Percentiles rank a stretch among this genome's conserved stretches.
Evolutionary conservation across 805 yeast species (phyloP).

Genomic region (Suhomyces xylopsoci): DNA sequence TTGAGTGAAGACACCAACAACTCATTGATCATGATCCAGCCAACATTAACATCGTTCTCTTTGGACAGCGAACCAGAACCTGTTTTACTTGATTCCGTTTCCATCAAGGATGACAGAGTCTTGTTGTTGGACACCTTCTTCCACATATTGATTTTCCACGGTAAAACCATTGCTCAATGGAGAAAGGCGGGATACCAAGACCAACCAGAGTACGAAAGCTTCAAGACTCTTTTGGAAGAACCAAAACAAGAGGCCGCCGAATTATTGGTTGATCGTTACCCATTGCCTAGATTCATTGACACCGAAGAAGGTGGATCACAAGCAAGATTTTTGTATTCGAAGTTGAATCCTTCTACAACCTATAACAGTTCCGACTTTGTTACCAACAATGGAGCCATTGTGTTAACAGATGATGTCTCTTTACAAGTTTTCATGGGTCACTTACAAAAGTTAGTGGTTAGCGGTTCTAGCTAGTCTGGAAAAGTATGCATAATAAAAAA

Average conservation of each 20-base stretch:
- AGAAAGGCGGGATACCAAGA: conserved; percentile 93
- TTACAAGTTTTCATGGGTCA: conserved; percentile 94
- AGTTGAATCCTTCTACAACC: conserved; percentile 89
- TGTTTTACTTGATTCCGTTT: conserved; percentile 88
- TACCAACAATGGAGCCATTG: conserved; percentile 60
- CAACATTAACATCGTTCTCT: conserved; percentile 83
- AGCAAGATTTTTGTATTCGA: conserved; percentile 92
- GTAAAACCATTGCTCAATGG: conserved; percentile 94
- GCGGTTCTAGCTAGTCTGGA: conserved; percentile 30
- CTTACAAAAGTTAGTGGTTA: conserved; percentile 84
- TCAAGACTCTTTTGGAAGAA: conserved; percentile 79
- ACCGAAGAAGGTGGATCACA: conserved; percentile 99
- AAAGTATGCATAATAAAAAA: neutral
- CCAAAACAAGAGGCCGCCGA: conserved; percentile 93
- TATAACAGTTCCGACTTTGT: conserved; percentile 59
- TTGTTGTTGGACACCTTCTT: conserved; percentile 91
- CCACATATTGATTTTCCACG: conserved; percentile 94
- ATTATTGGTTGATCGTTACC: conserved; percentile 88
- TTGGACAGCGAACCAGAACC: conserved; percentile 82
- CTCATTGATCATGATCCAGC: conserved; percentile 95
- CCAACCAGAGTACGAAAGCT: conserved; percentile 83
- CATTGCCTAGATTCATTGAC: conserved; percentile 94
- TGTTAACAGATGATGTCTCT: conserved; percentile 93
- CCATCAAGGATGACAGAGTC: conserved; percentile 84
- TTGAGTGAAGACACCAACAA: conserved; percentile 89